Percentiles rank a stretch among this genome's conserved stretches.
phyloP scores from a whole-genome alignment of 2,329 filamentous ascomycete species.

The Hypoxylon sp. region DNA sequence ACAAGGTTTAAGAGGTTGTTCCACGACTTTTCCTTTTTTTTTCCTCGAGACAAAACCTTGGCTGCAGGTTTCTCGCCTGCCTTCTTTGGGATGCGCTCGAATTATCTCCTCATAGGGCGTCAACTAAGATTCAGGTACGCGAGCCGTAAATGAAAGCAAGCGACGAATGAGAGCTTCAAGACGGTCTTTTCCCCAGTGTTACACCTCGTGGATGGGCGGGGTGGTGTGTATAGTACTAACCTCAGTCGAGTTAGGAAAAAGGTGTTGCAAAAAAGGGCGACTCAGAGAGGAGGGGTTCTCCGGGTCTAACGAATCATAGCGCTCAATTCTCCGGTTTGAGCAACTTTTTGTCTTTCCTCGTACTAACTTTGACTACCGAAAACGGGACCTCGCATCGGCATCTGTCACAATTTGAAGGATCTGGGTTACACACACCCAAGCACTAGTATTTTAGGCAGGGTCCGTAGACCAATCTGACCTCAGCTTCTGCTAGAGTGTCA shows the following conservation, averaged over 20 bases:
- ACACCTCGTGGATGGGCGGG: constrained; percentile 40
- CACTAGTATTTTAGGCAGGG: constrained; percentile 32
- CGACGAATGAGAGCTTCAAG: constrained; percentile 40
- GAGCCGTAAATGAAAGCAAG: constrained; percentile 38
- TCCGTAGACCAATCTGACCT: constrained; percentile 37
- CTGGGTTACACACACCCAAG: constrained; percentile 37
- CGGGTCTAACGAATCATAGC: constrained; percentile 37
- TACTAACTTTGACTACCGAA: constrained; percentile 41
- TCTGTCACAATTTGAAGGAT: constrained; percentile 34
- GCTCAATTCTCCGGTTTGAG: constrained; percentile 25
- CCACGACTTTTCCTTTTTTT: constrained; percentile 39
- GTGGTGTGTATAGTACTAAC: constrained; percentile 41
- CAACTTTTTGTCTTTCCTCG: constrained; percentile 22
- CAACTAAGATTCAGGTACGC: constrained; percentile 46
- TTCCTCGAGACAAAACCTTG: constrained; percentile 34
- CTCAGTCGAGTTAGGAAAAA: constrained; percentile 39
- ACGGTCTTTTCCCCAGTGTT: constrained; percentile 17
- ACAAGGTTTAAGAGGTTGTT: constrained; percentile 50
- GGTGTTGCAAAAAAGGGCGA: constrained; percentile 18
- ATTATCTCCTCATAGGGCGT: constrained; percentile 32
- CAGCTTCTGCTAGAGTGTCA: constrained; percentile 27
- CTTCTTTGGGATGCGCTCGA: constrained; percentile 40
- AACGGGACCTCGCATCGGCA: constrained; percentile 42
- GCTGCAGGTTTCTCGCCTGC: constrained; percentile 38
- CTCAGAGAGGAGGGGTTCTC: constrained; percentile 37